Base-by-base conservation (phyloP, 331 rosid genomes). In the Malus hybrid region DNA sequence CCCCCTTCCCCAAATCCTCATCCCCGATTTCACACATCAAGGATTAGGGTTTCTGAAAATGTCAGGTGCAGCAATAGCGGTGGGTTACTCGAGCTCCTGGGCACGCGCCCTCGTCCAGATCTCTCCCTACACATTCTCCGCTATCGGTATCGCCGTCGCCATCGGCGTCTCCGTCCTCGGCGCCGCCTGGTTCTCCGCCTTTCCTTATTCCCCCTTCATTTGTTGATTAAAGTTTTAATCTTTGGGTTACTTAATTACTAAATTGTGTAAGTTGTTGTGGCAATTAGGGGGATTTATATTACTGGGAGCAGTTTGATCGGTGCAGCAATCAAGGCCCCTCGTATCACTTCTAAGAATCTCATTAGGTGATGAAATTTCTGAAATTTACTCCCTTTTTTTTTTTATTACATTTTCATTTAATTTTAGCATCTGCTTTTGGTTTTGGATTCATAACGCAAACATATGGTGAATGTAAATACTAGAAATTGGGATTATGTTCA, bases 131-230 rank as follows among this genome's bases (percentile, higher is more conserved):
- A 93, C 98, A 24, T 93, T 90, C 86, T 74, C 97, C 63, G 96
- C 98, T 44, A n/a, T 91, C 65, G 97, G 93, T 0, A 93, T 93
- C 84, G 97, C 98, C 81, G 34, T 93, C 72, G 20, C 96, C 2
- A 91, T 93, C 79, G 98, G 95, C 36, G 95, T 93, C 80, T 91
- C 97, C 48, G 98, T 93, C 66, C 97, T 93, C 81, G 97, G 98
- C 71, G 98, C 98, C 19, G 98, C 98, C 84, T 91, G 97, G 97
- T 93, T 82, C 62, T 59, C 12, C 39, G 11, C 71, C 12, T 36
- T n/a, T 10, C 57, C 44, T 33, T 8, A 2, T 7, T 3, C 19
- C 16, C 7, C 59, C 62, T 50, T 7, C 6, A 60, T 20, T 60
- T 33, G 8, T 62, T 46, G 6, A 42, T 63, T 24, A 19, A 36